Evolutionary conservation across 106 monocot genomes (phyloP).

Genomic region (Posidonia australis): DNA sequence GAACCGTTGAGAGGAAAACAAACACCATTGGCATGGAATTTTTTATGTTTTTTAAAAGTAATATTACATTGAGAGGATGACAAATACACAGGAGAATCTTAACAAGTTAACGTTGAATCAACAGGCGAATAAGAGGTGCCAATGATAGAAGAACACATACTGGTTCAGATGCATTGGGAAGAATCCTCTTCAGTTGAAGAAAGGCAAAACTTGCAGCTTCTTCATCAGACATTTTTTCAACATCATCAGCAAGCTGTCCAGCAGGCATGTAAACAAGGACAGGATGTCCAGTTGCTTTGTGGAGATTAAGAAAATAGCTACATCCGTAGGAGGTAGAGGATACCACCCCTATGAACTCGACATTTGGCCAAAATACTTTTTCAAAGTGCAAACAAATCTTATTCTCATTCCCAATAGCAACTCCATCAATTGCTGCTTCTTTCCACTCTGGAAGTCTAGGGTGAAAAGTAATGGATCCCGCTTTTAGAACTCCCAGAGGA

Average conservation of each 20-base stretch:
- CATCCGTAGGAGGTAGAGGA: constrained; percentile 84
- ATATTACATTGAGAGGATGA: too few species aligned
- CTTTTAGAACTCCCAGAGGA: constrained; percentile 89
- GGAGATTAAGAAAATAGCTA: constrained; percentile 99
- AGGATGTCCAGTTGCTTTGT: constrained; percentile 96
- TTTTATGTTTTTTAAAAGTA: too few species aligned
- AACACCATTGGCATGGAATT: too few species aligned
- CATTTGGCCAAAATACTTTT: constrained; percentile 98
- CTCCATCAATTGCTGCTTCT: constrained; percentile 64
- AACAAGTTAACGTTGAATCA: not conserved
- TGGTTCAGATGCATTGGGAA: constrained; percentile 76
- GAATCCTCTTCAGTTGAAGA: constrained; percentile 64
- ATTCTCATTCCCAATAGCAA: constrained; percentile 81
- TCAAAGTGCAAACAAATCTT: constrained; percentile 88
- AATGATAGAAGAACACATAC: constrained; percentile 17
- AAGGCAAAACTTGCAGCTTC: constrained; percentile 84
- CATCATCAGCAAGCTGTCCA: constrained; percentile 70
- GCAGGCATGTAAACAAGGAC: constrained; percentile 99
- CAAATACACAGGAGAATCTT: not conserved
- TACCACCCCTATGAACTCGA: constrained; percentile 92
- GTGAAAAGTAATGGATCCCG: constrained; percentile 66
- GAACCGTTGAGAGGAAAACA: too few species aligned
- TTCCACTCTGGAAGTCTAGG: constrained; percentile 88
- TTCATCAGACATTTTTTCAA: constrained; percentile 90
- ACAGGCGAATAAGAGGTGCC: not conserved